Base-by-base conservation (phyloP, 768 basidiomycete species). In the Rickenella mellea region DNA sequence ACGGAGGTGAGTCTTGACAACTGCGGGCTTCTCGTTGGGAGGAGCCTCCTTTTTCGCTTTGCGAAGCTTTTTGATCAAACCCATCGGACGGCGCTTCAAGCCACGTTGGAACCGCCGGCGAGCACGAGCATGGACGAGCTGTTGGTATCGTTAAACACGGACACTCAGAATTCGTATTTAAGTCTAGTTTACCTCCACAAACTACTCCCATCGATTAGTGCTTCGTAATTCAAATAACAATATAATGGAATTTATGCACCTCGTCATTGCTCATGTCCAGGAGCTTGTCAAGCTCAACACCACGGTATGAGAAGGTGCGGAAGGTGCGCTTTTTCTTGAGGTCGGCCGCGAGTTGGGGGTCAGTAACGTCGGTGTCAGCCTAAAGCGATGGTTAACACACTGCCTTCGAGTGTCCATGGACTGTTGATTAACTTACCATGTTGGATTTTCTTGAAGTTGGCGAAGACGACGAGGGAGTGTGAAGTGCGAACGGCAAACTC, bases 11-110 rank as follows among this genome's bases (percentile, higher is more conserved):
- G 96, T 99, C 78, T 98, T 99, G 59, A 99, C 94, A 54, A 92
- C 87, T 40, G 90, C 76, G 46, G 96, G 96, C 76, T 99, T 98
- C 72, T 98, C 93, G 69, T 97, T 96, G 53, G 94, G 88, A 44
- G 80, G 87, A n/a, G 92, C 91, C 67, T 97, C 92, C 73, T 94
- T 98, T 80, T 99, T 99, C 45, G 96, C 90, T 69, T 96, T 94
- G 66, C 96, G 89, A 55, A 99, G 77, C 70, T 99, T 99, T 78
- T 98, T 98, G 64, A 99, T 97, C 53, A 99, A 80, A 51, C 91
- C 91, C 84, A 99, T 85, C 31, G 96, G 93, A 64, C 84, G 83
- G 69, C 93, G 88, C 75, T 98, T 98, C 57, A 99, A 83, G 57
- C 96, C 96, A 55, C 96, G 88, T 67, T 91, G 86, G 84, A 99